These are phyloP conservation scores for Aspergillus vadensis DNA, from an alignment of 2,329 filamentous ascomycete species.

Conservation along the genomic window DNA sequence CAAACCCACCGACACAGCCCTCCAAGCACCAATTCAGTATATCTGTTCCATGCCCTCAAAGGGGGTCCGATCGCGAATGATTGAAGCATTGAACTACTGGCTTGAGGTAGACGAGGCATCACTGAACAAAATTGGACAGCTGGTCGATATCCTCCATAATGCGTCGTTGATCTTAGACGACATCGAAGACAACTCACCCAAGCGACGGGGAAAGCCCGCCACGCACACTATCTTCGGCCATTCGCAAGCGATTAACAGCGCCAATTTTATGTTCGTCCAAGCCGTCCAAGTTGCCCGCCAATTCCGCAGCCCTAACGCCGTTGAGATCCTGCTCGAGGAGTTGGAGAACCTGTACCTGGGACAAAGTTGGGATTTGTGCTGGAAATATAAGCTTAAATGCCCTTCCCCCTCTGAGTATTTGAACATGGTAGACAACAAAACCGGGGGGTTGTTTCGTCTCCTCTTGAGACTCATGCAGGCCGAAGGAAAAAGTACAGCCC, in stretches of 20 bases:
- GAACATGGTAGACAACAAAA: conserved; percentile 12
- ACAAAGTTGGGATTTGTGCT: conserved; percentile 9
- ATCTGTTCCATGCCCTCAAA: not conserved
- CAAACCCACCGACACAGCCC: not conserved
- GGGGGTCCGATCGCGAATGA: not conserved
- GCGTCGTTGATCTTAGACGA: conserved; percentile 10
- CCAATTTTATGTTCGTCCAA: conserved; percentile 6
- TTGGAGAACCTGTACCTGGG: conserved; percentile 3
- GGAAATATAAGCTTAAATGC: not conserved
- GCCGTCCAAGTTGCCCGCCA: not conserved
- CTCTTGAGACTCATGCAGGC: not conserved
- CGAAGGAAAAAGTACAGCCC: not conserved
- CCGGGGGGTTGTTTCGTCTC: conserved; percentile 9
- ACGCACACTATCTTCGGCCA: conserved; percentile 10
- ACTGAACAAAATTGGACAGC: not conserved
- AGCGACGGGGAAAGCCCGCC: conserved; percentile 4
- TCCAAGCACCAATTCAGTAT: not conserved
- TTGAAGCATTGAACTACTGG: not conserved
- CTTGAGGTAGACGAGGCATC: not conserved
- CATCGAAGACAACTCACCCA: conserved; percentile 11
- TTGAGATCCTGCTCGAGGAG: not conserved
- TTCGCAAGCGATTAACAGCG: conserved; percentile 8
- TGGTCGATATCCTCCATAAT: not conserved
- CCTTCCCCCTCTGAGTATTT: conserved; percentile 4
- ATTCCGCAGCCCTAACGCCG: not conserved